These are phyloP conservation scores for Microcyclospora tardicrescens DNA, from an alignment of 2,329 filamentous ascomycete species.

Conservation along the genomic window DNA sequence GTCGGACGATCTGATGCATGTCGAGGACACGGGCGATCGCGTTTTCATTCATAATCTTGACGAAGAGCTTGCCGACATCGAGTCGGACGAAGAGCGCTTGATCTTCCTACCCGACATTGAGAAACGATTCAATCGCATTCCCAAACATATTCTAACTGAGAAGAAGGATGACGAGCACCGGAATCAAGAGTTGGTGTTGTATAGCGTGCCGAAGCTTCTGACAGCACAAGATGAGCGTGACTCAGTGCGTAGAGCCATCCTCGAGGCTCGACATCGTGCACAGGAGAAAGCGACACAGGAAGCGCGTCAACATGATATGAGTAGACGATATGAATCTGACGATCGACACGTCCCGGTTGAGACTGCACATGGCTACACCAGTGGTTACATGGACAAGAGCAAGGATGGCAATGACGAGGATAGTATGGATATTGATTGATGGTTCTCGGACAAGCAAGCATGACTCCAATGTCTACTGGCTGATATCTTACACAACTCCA, in stretches of 20 bases:
- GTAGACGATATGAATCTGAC: constrained; percentile 12
- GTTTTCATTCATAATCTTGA: constrained; percentile 88
- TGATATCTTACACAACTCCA: too few relatives aligned
- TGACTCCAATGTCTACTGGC: too few relatives aligned
- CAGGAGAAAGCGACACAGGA: constrained; percentile 37
- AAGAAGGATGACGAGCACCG: constrained; percentile 39
- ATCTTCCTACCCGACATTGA: constrained; percentile 79
- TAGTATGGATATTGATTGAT: constrained; percentile 50
- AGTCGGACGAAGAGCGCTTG: constrained; percentile 47
- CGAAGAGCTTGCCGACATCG: constrained; percentile 63
- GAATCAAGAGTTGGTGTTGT: constrained; percentile 65
- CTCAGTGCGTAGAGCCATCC: constrained; percentile 67
- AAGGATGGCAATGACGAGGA: constrained; percentile 39
- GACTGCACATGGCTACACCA: constrained; percentile 22
- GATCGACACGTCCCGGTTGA: constrained; percentile 10
- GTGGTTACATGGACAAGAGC: constrained; percentile 13
- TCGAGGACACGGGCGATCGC: constrained; percentile 77
- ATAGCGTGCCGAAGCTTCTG: constrained; percentile 64
- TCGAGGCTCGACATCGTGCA: constrained; percentile 60
- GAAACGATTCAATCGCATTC: constrained; percentile 60
- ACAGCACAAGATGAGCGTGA: constrained; percentile 57
- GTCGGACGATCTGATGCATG: constrained; percentile 55
- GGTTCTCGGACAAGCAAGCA: neutral
- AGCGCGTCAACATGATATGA: constrained; percentile 21
- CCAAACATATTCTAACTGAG: constrained; percentile 50